Base-by-base conservation (phyloP, 345 rosid species). In the Mangifera indica region DNA sequence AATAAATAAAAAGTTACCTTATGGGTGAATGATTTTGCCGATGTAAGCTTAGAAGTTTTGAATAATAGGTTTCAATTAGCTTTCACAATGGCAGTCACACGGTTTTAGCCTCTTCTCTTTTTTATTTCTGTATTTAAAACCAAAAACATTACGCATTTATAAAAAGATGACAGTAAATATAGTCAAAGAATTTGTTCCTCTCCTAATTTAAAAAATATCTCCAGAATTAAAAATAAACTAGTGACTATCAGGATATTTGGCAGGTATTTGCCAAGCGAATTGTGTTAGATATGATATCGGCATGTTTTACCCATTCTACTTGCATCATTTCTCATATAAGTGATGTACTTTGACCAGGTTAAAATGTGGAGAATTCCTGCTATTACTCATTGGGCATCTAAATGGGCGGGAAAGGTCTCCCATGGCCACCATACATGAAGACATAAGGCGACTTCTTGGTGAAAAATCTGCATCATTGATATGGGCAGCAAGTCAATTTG, bases 401-500 rank as follows among this genome's bases (percentile, higher is more conserved):
- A 95, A 95, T 13, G 93, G 93, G 69, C 88, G 88, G 74, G 91
- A 91, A 72, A 79, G 80, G 24, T 75, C 99, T 54, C 91, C 98
- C 34, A 88, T 95, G 83, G 91, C 92, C 21, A 81, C 91, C 64
- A 80, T 95, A 74, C 91, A 92, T 46, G 97, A 95, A 70, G 98
- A 95, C 56, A 57, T 95, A 55, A 88, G 88, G 76, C 96, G 86
- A 34, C 91, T 92, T 77, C 82, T 95, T 11, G 99, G 99, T 79
- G 98, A 95, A 85, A 86, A 88, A 73, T 91, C 94, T 0, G 98
- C 99, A 13, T 91, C 99, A 61, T 79, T 92, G 79, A 87, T 95
- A 84, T 95, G 98, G 99, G 98, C 99, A 5, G 98, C 99, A 24
- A 92, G 97, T 81, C 98, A 92, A 65, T 89, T 90, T 44, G 97